These are phyloP conservation scores for Linum lewisii DNA, from an alignment of 345 rosid species.

Conservation along the genomic window DNA sequence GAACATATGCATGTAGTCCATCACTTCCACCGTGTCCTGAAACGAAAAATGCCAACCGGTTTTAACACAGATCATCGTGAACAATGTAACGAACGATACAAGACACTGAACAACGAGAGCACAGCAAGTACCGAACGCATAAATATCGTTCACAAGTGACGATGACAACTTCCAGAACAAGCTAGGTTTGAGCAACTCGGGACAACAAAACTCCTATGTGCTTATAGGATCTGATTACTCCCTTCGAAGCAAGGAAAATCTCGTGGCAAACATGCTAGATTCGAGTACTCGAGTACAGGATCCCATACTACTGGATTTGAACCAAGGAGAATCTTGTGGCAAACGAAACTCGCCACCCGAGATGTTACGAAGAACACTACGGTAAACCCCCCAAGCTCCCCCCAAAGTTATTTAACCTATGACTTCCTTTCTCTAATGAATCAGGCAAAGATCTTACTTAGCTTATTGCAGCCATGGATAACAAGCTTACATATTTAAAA, in stretches of 20 bases:
- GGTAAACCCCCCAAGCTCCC: too few species aligned
- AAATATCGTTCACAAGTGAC: not conserved
- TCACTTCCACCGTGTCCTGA: conserved; percentile 29
- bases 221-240: too few species aligned
- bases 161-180: not conserved
- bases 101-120: not conserved
- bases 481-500: conserved; percentile 39
- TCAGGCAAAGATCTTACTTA: conserved; percentile 8
- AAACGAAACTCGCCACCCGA: too few species aligned
- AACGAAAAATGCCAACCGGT: not conserved
- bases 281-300: too few species aligned
- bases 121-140: too few species aligned
- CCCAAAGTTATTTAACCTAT: not conserved
- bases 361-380: too few species aligned
- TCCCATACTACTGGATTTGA: too few species aligned
- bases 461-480: conserved; percentile 21
- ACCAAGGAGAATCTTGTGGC: too few species aligned
- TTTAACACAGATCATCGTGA: not conserved
- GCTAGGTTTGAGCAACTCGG: too few species aligned
- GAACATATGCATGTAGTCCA: conserved; percentile 24
- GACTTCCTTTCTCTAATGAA: not conserved
- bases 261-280: too few species aligned
- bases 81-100: not conserved
- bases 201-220: too few species aligned
- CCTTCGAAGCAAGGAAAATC: too few species aligned